phyloP scores from a whole-genome alignment of 768 basidiomycete species.

The Phaeolepiota aurea region DNA sequence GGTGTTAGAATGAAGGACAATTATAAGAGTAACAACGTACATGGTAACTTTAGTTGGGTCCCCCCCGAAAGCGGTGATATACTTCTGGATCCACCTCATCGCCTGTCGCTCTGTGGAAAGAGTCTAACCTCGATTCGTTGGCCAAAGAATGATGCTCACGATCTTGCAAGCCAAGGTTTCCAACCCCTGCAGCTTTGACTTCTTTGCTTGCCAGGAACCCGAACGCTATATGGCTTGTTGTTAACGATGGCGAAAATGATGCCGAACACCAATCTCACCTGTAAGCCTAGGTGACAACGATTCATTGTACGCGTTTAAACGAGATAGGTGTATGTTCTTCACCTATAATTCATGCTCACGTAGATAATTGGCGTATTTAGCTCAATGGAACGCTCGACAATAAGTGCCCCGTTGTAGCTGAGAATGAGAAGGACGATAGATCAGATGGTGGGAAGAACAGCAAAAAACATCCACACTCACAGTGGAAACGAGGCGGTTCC shows the following conservation, averaged over 20 bases:
- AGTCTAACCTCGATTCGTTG: not conserved
- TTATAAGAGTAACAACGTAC: constrained; percentile 11
- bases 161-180: constrained; percentile 22
- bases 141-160: constrained; percentile 10
- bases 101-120: constrained; percentile 24
- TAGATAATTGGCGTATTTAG: constrained; percentile 31
- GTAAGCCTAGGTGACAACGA: constrained; percentile 5
- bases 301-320: not conserved
- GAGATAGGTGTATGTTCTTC: constrained; percentile 13
- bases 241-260: constrained; percentile 25
- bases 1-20: too few relatives aligned
- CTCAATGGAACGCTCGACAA: constrained; percentile 30
- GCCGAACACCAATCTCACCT: constrained; percentile 29
- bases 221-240: constrained; percentile 23
- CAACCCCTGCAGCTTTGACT: constrained; percentile 15
- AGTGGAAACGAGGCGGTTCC: constrained; percentile 13
- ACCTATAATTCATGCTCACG: constrained; percentile 39
- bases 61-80: constrained; percentile 49
- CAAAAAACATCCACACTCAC: not conserved
- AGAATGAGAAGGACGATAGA: not conserved
- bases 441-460: not conserved
- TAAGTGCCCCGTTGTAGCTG: constrained; percentile 26
- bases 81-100: constrained; percentile 48
- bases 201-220: constrained; percentile 24
- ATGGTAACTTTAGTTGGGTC: constrained; percentile 39